Conservation (phyloP, 495 filamentous ascomycete genomes). For the Astrocystis sublimbata region DNA sequence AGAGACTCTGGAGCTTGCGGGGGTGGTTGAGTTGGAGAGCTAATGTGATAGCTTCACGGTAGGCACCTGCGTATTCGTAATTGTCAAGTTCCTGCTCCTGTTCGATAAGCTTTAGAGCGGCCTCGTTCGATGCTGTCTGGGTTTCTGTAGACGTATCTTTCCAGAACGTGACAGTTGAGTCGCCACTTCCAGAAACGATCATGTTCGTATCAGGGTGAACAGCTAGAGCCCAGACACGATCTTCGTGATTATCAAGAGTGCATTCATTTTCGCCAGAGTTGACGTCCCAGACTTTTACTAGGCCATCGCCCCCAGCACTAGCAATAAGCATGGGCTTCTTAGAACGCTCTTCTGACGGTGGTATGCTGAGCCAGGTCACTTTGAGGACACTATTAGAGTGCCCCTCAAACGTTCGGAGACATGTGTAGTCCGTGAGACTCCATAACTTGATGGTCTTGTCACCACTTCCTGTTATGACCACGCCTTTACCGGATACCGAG, state of each 20-base stretch:
- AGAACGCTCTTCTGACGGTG: constrained; percentile 46
- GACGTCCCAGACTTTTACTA: constrained; percentile 95
- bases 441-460: constrained; percentile 97
- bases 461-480: constrained; percentile 84
- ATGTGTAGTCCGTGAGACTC: constrained; percentile 90
- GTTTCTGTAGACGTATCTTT: constrained; percentile 85
- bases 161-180: constrained; percentile 93
- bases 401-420: constrained; percentile 90
- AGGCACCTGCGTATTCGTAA: constrained; percentile 79
- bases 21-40: constrained; percentile 93
- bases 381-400: constrained; percentile 95
- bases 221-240: constrained; percentile 86
- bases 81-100: constrained; percentile 93
- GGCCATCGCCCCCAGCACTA: constrained; percentile 88
- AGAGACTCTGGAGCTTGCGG: constrained; percentile 76
- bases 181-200: constrained; percentile 84
- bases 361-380: constrained; percentile 80
- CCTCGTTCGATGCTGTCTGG: constrained; percentile 64
- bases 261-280: constrained; percentile 74
- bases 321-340: constrained; percentile 67
- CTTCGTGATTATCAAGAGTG: constrained; percentile 94
- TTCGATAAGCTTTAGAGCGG: constrained; percentile 77
- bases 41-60: constrained; percentile 88
- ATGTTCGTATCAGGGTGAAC: constrained; percentile 66
- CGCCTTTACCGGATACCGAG: constrained; percentile 64